Evolutionary conservation across 1,139 yeast species (phyloP), one percentile per base, ranked within the genome.

Genomic region (Hansenula sp.): DNA sequence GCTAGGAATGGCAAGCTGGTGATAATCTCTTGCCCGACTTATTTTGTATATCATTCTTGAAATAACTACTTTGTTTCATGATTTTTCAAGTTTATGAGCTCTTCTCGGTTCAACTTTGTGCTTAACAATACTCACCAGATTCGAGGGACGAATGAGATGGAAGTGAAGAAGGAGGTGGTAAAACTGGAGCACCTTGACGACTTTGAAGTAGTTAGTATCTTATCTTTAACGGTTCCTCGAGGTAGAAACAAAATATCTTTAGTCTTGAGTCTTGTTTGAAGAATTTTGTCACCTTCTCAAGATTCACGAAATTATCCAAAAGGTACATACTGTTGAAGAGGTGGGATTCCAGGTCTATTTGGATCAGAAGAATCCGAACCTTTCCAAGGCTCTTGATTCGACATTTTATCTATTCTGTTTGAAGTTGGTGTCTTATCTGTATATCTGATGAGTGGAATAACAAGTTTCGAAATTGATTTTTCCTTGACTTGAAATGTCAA

Each of bases 171-270:
- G 62, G 62, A 19, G 61, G 59, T n/a, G 61, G 61, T 13, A 59
- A 44, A 18, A 59, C 60, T 11, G 62, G 64, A 12, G 61, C 54
- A 13, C 56, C 59, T 48, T 58, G 62, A 38, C 56, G 61, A 34
- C 61, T 58, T 22, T 12, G 19, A 31, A n/a, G 12, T 16, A 14
- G 51, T 47, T 48, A 46, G 50, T 46, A 44, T 25, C 28, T 5
- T n/a, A 10, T 21, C 14, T 22, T 14, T 4, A 19, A 8, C n/a
- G 13, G 9, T 8, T n/a, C 13, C 17, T 27, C 29, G 12, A 13
- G 17, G 30, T 16, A 16, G 19, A 24, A 10, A n/a, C n/a, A n/a
- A n/a, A n/a, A n/a, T n/a, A n/a, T n/a, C n/a, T 21, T 27, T n/a
- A 5, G 16, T 7, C 31, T 29, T 18, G 31, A 11, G 12, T 19